These are phyloP conservation scores for Auricularia sp. DNA, from an alignment of 768 basidiomycete genomes.

Conservation along the genomic window DNA sequence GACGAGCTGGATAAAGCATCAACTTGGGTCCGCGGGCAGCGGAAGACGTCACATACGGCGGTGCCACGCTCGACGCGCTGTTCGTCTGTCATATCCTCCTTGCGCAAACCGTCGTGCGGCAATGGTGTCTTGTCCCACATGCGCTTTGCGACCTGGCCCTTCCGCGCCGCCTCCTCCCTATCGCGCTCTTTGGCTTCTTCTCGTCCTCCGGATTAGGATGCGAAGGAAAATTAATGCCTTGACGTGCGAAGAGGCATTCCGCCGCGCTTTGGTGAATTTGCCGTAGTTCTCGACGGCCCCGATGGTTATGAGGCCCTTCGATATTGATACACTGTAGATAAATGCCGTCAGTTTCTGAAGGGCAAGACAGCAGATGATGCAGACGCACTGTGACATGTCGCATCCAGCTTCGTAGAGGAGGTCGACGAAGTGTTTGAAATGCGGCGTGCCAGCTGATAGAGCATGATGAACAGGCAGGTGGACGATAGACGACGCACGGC, in stretches of 20 bases:
- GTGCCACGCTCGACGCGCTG: not conserved
- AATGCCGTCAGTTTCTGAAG: not conserved
- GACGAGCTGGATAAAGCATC: not conserved
- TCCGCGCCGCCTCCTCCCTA: not conserved
- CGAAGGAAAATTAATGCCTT: not conserved
- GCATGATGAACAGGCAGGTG: not conserved
- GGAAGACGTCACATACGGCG: not conserved
- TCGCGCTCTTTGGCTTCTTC: not conserved
- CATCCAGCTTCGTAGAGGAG: not conserved
- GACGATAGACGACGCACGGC: not conserved
- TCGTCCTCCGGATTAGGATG: not conserved
- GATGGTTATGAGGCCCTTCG: not conserved
- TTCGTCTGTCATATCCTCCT: not conserved
- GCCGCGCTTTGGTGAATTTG: not conserved
- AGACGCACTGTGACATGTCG: not conserved
- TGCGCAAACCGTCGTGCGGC: not conserved
- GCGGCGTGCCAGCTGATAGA: not conserved
- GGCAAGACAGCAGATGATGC: not conserved
- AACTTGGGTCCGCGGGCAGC: too few relatives aligned
- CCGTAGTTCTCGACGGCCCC: not conserved
- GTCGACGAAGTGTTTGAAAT: not conserved
- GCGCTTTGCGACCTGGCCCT: not conserved
- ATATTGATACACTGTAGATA: not conserved
- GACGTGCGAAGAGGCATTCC: not conserved
- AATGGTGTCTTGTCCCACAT: not conserved